Percentiles rank a stretch among this genome's conserved stretches.
phyloP scores from a whole-genome alignment of 495 filamentous ascomycete species.

The Hypoxylon fragiforme region DNA sequence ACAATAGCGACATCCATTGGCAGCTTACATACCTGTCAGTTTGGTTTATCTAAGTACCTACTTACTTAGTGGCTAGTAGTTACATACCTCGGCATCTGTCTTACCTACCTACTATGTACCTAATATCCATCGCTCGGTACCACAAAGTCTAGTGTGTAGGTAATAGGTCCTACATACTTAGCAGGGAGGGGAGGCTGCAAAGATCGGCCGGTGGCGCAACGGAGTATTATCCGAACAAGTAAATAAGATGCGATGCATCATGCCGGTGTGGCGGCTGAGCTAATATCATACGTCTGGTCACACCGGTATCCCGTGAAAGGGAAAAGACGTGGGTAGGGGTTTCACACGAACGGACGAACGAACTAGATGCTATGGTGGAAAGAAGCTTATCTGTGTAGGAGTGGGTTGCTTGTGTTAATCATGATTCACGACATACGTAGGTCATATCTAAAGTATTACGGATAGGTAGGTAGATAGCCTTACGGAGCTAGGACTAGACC shows the following conservation, averaged over 20 bases:
- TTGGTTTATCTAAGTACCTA: too few relatives aligned
- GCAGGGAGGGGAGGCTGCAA: neutral
- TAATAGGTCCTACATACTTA: too few relatives aligned
- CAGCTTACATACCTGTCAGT: too few relatives aligned
- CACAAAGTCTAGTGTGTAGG: too few relatives aligned
- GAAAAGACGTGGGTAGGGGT: slow-evolving; percentile 10
- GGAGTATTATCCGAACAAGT: slow-evolving; percentile 22
- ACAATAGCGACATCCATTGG: too few relatives aligned
- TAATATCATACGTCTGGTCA: slow-evolving; percentile 10
- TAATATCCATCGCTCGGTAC: too few relatives aligned
- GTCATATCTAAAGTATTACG: slow-evolving; percentile 8
- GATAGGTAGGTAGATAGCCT: slow-evolving; percentile 8
- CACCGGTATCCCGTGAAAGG: too few relatives aligned
- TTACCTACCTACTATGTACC: too few relatives aligned
- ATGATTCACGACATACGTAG: too few relatives aligned
- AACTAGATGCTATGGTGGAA: too few relatives aligned
- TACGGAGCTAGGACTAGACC: neutral
- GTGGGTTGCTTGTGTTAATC: slow-evolving; percentile 30
- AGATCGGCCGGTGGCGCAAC: neutral
- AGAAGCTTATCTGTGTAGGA: slow-evolving; percentile 35
- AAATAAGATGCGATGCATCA: slow-evolving; percentile 22
- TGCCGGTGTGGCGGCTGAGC: neutral
- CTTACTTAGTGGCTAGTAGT: too few relatives aligned
- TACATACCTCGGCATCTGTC: too few relatives aligned
- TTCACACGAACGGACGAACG: slow-evolving; percentile 16